A percentile compares a stretch with the other conserved stretches of the same genome.
These are phyloP conservation scores for Leishmania braziliensis DNA, from an alignment of 208 protist species.

Conservation along the genomic window DNA sequence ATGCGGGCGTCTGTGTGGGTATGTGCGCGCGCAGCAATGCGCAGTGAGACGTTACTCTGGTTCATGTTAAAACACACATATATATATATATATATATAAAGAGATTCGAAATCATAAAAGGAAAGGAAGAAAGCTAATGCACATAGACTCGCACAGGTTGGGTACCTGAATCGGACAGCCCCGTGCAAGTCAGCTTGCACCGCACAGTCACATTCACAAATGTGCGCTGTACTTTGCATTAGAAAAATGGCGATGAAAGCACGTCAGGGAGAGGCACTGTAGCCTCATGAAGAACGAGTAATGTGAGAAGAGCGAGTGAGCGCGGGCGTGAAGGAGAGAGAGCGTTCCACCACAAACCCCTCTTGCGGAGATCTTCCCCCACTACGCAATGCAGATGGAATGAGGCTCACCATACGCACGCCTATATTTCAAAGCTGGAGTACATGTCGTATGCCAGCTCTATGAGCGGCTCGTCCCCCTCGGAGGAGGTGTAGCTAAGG, in stretches of 20 bases:
- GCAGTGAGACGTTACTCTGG: too few species aligned
- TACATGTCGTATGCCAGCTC: conserved; percentile 15
- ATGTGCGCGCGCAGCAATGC: too few species aligned
- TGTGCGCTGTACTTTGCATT: background rate
- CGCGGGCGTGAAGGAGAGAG: background rate
- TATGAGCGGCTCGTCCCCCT: conserved; percentile 16
- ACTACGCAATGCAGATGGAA: background rate
- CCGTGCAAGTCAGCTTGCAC: background rate
- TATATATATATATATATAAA: background rate
- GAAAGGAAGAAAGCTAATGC: too few species aligned
- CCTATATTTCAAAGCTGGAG: background rate
- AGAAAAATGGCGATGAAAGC: background rate
- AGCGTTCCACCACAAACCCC: background rate
- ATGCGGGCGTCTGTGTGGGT: too few species aligned
- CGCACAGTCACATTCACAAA: background rate
- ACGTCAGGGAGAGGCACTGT: background rate
- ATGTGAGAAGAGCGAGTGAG: background rate
- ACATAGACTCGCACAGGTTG: background rate
- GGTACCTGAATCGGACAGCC: background rate
- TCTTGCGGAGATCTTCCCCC: background rate
- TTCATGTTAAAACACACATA: too few species aligned
- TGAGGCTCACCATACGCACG: too few species aligned
- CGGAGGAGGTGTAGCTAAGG: background rate
- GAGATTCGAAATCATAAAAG: background rate
- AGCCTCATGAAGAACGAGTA: background rate